Evolutionary conservation across 2,329 filamentous ascomycete genomes (phyloP).

Genomic region (Pseudocercospora crystallina): DNA sequence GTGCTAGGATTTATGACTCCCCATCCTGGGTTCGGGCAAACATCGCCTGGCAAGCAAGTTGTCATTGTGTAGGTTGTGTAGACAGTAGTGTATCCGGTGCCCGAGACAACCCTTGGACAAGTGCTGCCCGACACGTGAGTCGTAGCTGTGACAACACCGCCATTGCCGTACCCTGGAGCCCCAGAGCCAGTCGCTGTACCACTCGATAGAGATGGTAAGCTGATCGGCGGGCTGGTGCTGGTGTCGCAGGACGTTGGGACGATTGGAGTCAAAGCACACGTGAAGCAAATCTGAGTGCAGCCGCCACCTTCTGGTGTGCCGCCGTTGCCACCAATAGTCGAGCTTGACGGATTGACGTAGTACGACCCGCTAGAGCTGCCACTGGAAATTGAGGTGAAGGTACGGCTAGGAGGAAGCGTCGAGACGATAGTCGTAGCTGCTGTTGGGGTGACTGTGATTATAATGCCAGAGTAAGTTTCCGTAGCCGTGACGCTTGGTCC

Average conservation of each 20-base stretch:
- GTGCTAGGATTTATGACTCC: slow-evolving; percentile 19
- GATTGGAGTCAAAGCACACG: slow-evolving; percentile 30
- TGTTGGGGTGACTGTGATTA: neutral
- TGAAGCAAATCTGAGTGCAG: slow-evolving; percentile 26
- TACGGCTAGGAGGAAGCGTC: slow-evolving; percentile 19
- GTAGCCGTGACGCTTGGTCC: slow-evolving; percentile 4
- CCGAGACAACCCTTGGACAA: slow-evolving; percentile 14
- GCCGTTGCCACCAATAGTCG: slow-evolving; percentile 10
- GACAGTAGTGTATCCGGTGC: slow-evolving; percentile 32
- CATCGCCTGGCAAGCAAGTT: slow-evolving; percentile 29
- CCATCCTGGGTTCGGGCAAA: slow-evolving; percentile 31
- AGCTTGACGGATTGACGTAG: slow-evolving; percentile 21
- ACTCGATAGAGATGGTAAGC: neutral
- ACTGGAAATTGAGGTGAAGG: slow-evolving; percentile 20
- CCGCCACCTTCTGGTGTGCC: neutral
- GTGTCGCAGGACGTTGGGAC: slow-evolving; percentile 1
- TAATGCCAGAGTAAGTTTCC: neutral
- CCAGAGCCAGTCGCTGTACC: too few species aligned
- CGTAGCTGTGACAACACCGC: neutral
- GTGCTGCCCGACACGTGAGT: slow-evolving; percentile 2
- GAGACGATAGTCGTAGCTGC: slow-evolving; percentile 19
- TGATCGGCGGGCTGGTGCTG: neutral
- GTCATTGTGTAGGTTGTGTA: slow-evolving; percentile 35
- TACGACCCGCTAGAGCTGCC: slow-evolving; percentile 23
- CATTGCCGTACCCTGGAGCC: too few species aligned